A percentile compares a stretch with the other conserved stretches of the same genome.
Conservation (phyloP, 805 yeast genomes). For the Zygosaccharomyces rouxii region DNA sequence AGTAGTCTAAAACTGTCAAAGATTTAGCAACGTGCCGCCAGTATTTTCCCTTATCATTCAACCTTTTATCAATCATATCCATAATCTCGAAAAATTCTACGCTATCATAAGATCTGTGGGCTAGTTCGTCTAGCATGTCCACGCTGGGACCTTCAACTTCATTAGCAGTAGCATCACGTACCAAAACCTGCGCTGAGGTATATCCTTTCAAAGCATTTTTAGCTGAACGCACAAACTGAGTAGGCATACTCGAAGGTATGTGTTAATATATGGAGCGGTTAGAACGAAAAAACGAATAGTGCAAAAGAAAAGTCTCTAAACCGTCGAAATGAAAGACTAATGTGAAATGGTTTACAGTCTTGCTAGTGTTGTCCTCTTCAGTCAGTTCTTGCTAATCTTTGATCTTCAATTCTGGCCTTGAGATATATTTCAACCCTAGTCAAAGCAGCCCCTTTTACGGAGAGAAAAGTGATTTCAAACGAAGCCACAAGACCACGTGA, state of each 20-base stretch:
- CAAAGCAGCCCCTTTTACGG: constrained; percentile 5
- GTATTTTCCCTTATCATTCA: constrained; percentile 92
- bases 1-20: constrained; percentile 75
- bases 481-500: not conserved
- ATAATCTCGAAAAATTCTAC: constrained; percentile 79
- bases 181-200: constrained; percentile 79
- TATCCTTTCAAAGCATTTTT: constrained; percentile 78
- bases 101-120: constrained; percentile 63
- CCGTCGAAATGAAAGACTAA: not conserved
- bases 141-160: constrained; percentile 80
- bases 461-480: constrained; percentile 1
- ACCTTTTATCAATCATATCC: constrained; percentile 88
- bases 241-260: constrained; percentile 51
- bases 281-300: not conserved
- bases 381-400: not conserved
- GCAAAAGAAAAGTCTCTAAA: not conserved
- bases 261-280: not conserved
- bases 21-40: constrained; percentile 96
- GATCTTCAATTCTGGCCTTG: not conserved
- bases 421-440: constrained; percentile 1
- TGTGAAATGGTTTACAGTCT: not conserved
- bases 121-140: constrained; percentile 77
- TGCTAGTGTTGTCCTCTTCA: not conserved
- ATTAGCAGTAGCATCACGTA: constrained; percentile 87
- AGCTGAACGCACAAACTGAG: constrained; percentile 70